These are phyloP conservation scores for Closterium sp. DNA, from an alignment of 139 green algal genomes.

Conservation along the genomic window DNA sequence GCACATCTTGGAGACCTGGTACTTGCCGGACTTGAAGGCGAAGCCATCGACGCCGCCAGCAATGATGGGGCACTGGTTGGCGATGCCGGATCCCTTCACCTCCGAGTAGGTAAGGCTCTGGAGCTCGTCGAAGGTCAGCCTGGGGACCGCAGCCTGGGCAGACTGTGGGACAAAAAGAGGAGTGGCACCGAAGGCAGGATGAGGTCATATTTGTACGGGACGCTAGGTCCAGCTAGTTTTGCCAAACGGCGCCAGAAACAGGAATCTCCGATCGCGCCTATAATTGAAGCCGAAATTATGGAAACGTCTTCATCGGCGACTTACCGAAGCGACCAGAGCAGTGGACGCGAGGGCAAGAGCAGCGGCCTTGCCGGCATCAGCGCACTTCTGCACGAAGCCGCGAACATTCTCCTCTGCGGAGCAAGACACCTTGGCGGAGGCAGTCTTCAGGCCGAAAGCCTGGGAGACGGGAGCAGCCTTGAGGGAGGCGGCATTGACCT, in stretches of 20 bases:
- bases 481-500: no score
- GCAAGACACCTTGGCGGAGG: slow-evolving; percentile 7
- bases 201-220: not conserved
- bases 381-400: slow-evolving; percentile 26
- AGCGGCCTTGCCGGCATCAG: slow-evolving; percentile 37
- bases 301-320: no score
- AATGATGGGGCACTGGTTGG: slow-evolving; percentile 97
- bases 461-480: no score
- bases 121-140: slow-evolving; percentile 90
- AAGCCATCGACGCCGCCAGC: slow-evolving; percentile 38
- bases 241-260: not conserved
- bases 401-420: slow-evolving; percentile 5
- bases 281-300: no score
- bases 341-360: slow-evolving; percentile 28
- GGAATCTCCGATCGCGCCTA: no score
- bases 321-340: slow-evolving; percentile 19
- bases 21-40: slow-evolving; percentile 64
- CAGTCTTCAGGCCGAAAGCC: slow-evolving; percentile 10
- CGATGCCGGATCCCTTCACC: slow-evolving; percentile 95
- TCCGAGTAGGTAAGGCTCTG: slow-evolving; percentile 96
- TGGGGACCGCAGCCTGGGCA: not conserved
- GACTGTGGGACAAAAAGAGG: not conserved
- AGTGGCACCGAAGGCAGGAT: no score
- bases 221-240: not conserved
- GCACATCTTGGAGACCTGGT: slow-evolving; percentile 94